Conservation (phyloP, 805 yeast species). For the Suhomyces sp. region DNA sequence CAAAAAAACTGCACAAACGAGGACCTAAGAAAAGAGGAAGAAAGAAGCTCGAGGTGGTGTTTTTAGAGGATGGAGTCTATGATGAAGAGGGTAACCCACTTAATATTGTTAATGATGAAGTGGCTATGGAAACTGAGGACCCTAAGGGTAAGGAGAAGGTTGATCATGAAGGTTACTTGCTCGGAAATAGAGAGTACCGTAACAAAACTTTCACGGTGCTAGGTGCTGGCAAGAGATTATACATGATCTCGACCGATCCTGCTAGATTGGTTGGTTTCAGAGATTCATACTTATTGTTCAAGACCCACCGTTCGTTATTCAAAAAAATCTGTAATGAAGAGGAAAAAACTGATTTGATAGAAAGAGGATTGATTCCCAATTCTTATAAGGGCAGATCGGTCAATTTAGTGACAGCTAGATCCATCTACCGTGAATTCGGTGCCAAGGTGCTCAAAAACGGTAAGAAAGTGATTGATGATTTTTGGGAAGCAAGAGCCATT, state of each 20-base stretch:
- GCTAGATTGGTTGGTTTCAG: slow-evolving; percentile 93
- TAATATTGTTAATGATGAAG: slow-evolving; percentile 71
- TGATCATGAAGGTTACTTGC: slow-evolving; percentile 61
- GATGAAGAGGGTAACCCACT: slow-evolving; percentile 72
- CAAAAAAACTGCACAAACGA: slow-evolving; percentile 11
- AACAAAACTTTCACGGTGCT: slow-evolving; percentile 64
- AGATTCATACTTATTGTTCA: slow-evolving; percentile 86
- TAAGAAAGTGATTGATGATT: slow-evolving; percentile 79
- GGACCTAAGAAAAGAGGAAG: slow-evolving; percentile 23
- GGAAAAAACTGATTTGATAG: slow-evolving; percentile 80
- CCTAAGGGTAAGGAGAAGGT: slow-evolving; percentile 77
- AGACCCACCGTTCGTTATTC: slow-evolving; percentile 74
- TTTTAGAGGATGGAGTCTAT: slow-evolving; percentile 42
- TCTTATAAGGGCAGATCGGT: slow-evolving; percentile 90
- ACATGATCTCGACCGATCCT: slow-evolving; percentile 93
- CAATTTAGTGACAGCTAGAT: slow-evolving; percentile 86
- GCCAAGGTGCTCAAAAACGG: slow-evolving; percentile 81
- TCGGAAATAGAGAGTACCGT: slow-evolving; percentile 73
- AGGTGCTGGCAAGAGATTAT: slow-evolving; percentile 68
- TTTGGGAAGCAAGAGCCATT: slow-evolving; percentile 65
- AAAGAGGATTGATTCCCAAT: slow-evolving; percentile 78
- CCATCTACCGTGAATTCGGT: slow-evolving; percentile 90
- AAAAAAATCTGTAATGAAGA: slow-evolving; percentile 72
- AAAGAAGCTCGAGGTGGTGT: slow-evolving; percentile 38
- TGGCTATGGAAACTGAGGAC: slow-evolving; percentile 67